A percentile compares a stretch with the other conserved stretches of the same genome.
Evolutionary conservation across 2,329 filamentous ascomycete species (phyloP).

Genomic region (Ophiostoma tasmaniense): DNA sequence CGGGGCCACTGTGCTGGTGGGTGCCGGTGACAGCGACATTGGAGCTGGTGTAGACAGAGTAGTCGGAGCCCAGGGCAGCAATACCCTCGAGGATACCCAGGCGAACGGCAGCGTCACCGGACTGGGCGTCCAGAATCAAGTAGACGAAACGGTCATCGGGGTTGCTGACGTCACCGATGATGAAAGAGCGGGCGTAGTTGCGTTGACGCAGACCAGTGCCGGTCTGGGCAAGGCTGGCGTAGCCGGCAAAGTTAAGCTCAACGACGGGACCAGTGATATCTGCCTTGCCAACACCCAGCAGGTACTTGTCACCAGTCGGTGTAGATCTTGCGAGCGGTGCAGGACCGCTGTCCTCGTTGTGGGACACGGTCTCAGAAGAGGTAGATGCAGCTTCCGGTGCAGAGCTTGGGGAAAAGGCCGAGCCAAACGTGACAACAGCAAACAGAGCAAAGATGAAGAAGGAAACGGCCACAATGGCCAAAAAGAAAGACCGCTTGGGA

Average conservation of each 20-base stretch:
- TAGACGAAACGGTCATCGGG: conserved; percentile 73
- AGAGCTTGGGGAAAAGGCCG: background rate
- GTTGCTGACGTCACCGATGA: conserved; percentile 60
- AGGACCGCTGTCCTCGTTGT: background rate
- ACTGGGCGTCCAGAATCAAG: conserved; percentile 76
- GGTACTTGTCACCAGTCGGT: conserved; percentile 35
- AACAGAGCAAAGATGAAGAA: background rate
- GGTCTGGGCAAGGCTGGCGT: conserved; percentile 74
- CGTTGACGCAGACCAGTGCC: conserved; percentile 81
- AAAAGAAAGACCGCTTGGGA: background rate
- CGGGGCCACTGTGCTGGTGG: conserved; percentile 85
- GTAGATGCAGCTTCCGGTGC: background rate
- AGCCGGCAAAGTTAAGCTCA: conserved; percentile 85
- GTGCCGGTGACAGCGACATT: conserved; percentile 89
- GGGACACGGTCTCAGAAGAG: background rate
- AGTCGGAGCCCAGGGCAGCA: conserved; percentile 58
- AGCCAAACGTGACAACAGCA: background rate
- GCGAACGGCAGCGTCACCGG: conserved; percentile 80
- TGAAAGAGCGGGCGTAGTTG: conserved; percentile 82
- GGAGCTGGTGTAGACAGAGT: conserved; percentile 63
- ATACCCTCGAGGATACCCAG: conserved; percentile 79
- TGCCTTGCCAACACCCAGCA: conserved; percentile 48
- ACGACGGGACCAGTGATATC: conserved; percentile 68
- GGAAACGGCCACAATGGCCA: background rate
- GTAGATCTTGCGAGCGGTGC: conserved; percentile 21